Base-by-base conservation (phyloP, 805 yeast genomes). In the Pichia sporocuriosa region DNA sequence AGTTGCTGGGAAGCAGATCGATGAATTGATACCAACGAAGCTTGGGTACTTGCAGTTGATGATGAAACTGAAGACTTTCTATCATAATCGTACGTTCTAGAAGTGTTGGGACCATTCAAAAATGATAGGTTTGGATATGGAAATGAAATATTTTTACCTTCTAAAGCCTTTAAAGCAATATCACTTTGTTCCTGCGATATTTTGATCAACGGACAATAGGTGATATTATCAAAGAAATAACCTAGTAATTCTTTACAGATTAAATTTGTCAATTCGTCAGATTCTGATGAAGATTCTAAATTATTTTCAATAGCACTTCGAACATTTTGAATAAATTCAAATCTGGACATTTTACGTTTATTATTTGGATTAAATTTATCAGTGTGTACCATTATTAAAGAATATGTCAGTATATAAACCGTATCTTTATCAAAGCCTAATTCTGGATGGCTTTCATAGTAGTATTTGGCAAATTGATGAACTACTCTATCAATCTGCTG, bases 401-500 rank as follows among this genome's bases (percentile, higher is more conserved):
- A 78, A 52, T 79, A 84, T 1, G 78, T 68, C 11, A 81, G 54
- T 35, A 80, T 73, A 52, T 81, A 80, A 8, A 81, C 75, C 32
- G 77, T 76, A 43, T 80, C 84, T 1, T 51, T 50, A 15, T 57
- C 55, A n/a, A 54, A 38, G 26, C 65, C 72, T 10, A 67, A 39
- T 8, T 53, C 54, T 0, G 66, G 65, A 46, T 74, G 72, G 41
- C 57, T 69, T 23, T 60, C 54, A 45, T 67, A 68, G 56, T 77
- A 84, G 20, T 72, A 67, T 23, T 53, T 55, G 9, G 84, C 72
- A 58, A 84, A 79, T 25, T 70, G 70, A 39, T 72, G 74, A 31
- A 84, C 61, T 4, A 81, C 69, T 35, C 88, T 65, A 51, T 84
- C 90, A 38, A 84, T 83, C 53, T 84, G 89, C 55, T 83, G 90